Conservation (phyloP, 441 rosid species). For the Iberis amara region DNA sequence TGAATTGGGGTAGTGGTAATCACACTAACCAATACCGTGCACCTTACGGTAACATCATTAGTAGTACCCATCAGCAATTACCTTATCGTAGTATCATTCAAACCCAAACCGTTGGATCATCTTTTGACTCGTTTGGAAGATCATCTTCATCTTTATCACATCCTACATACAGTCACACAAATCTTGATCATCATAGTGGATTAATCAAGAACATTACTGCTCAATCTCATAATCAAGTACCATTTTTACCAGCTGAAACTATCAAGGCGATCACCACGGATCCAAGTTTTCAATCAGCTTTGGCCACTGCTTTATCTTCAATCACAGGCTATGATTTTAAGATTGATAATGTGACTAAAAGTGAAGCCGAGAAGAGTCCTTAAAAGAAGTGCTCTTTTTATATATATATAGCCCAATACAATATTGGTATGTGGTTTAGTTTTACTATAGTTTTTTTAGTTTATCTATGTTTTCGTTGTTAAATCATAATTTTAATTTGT, state of each 20-base stretch:
- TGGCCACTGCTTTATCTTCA: conserved; percentile 67
- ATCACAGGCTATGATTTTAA: conserved; percentile 42
- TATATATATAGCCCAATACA: conserved; percentile 2
- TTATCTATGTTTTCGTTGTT: conserved; percentile 5
- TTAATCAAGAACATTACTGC: conserved; percentile 21
- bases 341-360: conserved; percentile 23
- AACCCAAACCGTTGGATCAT: conserved; percentile 27
- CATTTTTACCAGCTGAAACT: conserved; percentile 38
- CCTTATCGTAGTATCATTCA: conserved; percentile 36
- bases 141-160: conserved; percentile 29
- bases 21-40: conserved; percentile 27
- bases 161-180: conserved; percentile 26
- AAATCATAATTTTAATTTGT: conserved; percentile 6
- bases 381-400: neutral
- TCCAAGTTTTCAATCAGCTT: conserved; percentile 73
- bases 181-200: conserved; percentile 37
- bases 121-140: conserved; percentile 34
- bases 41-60: conserved; percentile 34
- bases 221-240: conserved; percentile 27
- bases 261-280: conserved; percentile 67
- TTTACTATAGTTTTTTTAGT: conserved; percentile 17
- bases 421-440: conserved; percentile 11
- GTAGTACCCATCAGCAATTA: conserved; percentile 26
- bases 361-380: conserved; percentile 27
- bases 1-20: conserved; percentile 33